These are phyloP conservation scores for Lactifluus piperatus DNA, from an alignment of 768 basidiomycete genomes.

Conservation along the genomic window DNA sequence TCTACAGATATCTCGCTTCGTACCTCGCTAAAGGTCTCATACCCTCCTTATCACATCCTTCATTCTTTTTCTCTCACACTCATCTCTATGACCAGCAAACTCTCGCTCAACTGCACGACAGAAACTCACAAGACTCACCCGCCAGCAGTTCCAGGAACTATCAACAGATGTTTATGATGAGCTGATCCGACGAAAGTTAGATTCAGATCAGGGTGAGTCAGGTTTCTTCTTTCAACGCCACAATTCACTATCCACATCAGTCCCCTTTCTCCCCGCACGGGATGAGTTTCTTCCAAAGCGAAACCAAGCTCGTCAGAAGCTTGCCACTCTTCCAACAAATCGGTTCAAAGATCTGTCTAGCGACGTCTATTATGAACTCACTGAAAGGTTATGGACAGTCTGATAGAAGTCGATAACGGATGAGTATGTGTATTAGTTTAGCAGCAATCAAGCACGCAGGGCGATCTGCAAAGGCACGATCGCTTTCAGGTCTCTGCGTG, in stretches of 20 bases:
- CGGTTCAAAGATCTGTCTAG: constrained; percentile 92
- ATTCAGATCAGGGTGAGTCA: constrained; percentile 55
- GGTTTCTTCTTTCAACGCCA: background rate
- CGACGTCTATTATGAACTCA: constrained; percentile 91
- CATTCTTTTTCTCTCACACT: background rate
- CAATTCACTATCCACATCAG: constrained; percentile 30
- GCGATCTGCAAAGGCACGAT: too few relatives aligned
- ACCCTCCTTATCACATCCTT: constrained; percentile 46
- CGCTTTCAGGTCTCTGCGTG: too few relatives aligned
- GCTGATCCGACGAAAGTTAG: constrained; percentile 61
- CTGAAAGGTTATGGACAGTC: too few relatives aligned
- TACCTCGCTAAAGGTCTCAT: too few relatives aligned
- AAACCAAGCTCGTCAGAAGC: constrained; percentile 94
- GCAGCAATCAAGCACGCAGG: too few relatives aligned
- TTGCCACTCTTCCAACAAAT: constrained; percentile 82
- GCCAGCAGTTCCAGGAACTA: constrained; percentile 94
- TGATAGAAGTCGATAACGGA: too few relatives aligned
- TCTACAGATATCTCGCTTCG: constrained; percentile 61
- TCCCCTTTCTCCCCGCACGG: constrained; percentile 82
- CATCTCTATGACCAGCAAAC: constrained; percentile 53
- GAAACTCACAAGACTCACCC: constrained; percentile 88
- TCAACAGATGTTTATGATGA: constrained; percentile 99
- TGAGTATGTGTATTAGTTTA: too few relatives aligned
- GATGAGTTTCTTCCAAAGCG: constrained; percentile 91
- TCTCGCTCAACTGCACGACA: constrained; percentile 72